Evolutionary conservation across 306 rosid species (phyloP), one percentile per base, ranked within the genome.

Genomic region (Pyrus bretschneideri): DNA sequence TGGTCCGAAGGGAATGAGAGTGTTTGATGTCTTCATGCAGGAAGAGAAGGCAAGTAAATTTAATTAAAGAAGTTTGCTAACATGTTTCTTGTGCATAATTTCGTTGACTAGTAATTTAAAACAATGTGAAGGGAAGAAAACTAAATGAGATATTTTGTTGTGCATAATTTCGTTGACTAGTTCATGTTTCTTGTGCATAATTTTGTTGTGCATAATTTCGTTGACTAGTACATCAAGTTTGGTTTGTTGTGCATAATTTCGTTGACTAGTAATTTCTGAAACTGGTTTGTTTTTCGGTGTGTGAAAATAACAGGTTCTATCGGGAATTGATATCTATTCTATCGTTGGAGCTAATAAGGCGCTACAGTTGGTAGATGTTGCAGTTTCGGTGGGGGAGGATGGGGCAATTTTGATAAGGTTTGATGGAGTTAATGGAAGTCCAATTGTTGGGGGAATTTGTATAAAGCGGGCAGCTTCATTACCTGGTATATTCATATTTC

Each of bases 1-100:
- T 73, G 83, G 83, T 45, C 83, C 79, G 1, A 67, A 70, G 25
- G 83, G 83, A 69, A 80, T 80, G 83, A 73, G 83, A 46, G 68
- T 68, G 44, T 80, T 80, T 59, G 75, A 80, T 33, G 83, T 73
- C 17, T 74, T 73, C 65, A 45, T 67, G 44, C 75, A 80, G 75
- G 79, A 73, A 45, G 83, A 80, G 59, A 80, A 73, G 83, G 83
- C 63, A 58, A 80, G 75, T 79, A 33, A 73, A 38, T 51, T n/a
- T 3, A n/a, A 54, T 52, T 42, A 29, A 40, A 38, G 40, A 1
- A 23, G 2, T 33, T 72, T 40, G 63, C 30, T 42, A 69, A 17
- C 29, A 29, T 14, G 9, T 70, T 45, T 30, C 9, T 29, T 45
- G 30, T 52, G 69, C 21, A 1, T 72, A 9, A 35, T n/a, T 51